A percentile compares a stretch with the other conserved stretches of the same genome.
phyloP scores from a whole-genome alignment of 179 eudicot species.

The Vitellaria paradoxa region DNA sequence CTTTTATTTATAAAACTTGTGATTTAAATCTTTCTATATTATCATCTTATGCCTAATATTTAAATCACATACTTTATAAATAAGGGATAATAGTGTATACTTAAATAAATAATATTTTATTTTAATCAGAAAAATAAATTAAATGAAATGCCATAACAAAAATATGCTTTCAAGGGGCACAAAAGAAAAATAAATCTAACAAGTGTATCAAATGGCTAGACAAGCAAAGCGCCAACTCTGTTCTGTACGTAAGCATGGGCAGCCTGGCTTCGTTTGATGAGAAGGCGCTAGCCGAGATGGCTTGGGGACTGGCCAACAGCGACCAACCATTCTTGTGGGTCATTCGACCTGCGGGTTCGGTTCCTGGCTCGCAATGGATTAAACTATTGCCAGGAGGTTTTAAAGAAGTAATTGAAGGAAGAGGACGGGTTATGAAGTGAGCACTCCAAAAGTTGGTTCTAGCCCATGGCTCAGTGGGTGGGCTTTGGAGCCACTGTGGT shows the following conservation, averaged over 20 bases:
- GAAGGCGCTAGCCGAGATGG: slow-evolving; percentile 29
- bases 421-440: slow-evolving; percentile 32
- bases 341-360: slow-evolving; percentile 30
- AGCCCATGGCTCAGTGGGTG: slow-evolving; percentile 29
- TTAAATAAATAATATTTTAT: too few relatives aligned
- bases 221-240: slow-evolving; percentile 28
- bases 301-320: slow-evolving; percentile 28
- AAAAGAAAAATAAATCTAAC: too few relatives aligned
- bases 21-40: too few relatives aligned
- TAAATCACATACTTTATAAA: too few relatives aligned
- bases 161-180: too few relatives aligned
- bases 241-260: slow-evolving; percentile 36
- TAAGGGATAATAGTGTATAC: too few relatives aligned
- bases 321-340: slow-evolving; percentile 32
- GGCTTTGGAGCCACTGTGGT: slow-evolving; percentile 33
- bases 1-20: too few relatives aligned
- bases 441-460: slow-evolving; percentile 32
- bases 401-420: slow-evolving; percentile 6
- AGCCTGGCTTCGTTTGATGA: slow-evolving; percentile 23
- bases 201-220: slow-evolving; percentile 31
- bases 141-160: too few relatives aligned
- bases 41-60: too few relatives aligned
- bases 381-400: slow-evolving; percentile 23
- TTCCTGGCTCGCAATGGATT: slow-evolving; percentile 20
- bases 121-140: too few relatives aligned